These are phyloP conservation scores for Vitis cinerea DNA, from an alignment of 164 flowering plant species.

Conservation along the genomic window DNA sequence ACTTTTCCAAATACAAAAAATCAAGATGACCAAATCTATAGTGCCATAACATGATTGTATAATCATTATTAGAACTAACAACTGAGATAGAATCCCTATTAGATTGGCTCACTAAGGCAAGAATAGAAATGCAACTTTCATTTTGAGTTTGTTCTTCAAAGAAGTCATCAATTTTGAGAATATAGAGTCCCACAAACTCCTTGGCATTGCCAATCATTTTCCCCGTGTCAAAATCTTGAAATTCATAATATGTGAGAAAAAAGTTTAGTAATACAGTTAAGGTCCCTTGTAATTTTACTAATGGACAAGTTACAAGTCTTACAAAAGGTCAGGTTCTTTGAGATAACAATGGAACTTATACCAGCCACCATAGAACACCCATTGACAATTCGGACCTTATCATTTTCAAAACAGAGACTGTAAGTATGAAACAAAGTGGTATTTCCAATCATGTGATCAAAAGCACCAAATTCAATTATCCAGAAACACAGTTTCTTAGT, in stretches of 20 bases:
- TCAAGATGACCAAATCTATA: no score
- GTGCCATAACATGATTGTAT: no score
- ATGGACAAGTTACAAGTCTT: neutral
- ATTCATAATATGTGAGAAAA: neutral
- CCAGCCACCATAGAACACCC: neutral
- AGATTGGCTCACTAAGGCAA: no score
- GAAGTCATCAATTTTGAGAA: neutral
- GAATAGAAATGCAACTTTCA: neutral
- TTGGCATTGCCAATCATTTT: neutral
- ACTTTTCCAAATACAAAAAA: no score
- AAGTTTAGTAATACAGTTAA: neutral
- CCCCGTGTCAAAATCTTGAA: neutral
- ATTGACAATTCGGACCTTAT: neutral
- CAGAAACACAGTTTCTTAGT: neutral
- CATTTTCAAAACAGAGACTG: neutral
- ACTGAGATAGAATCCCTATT: no score
- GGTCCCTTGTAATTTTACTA: neutral
- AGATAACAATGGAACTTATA: neutral
- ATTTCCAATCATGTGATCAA: neutral
- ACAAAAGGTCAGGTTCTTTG: neutral
- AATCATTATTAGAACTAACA: neutral
- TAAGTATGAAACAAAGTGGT: neutral
- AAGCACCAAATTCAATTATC: conserved; percentile 13
- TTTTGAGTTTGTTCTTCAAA: neutral
- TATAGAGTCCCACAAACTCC: neutral